phyloP scores from a whole-genome alignment of 148 eudicot genomes.

The Beta vulgaris region DNA sequence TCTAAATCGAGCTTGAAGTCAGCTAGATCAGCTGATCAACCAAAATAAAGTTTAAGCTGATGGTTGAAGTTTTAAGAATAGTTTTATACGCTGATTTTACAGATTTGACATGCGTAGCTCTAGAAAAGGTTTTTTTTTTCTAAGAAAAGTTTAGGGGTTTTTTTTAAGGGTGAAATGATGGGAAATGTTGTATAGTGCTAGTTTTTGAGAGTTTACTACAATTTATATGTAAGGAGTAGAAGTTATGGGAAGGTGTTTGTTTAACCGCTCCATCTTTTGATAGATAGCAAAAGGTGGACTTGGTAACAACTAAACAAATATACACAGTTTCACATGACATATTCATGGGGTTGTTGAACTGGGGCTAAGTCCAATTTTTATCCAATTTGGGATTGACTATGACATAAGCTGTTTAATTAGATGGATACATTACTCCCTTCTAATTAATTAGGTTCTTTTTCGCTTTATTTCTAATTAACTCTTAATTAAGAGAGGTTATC shows the following conservation, averaged over 20 bases:
- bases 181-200: neutral
- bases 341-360: slow-evolving; percentile 22
- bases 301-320: slow-evolving; percentile 38
- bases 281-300: slow-evolving; percentile 48
- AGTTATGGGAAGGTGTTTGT: slow-evolving; percentile 40
- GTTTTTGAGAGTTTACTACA: neutral
- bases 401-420: neutral
- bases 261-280: slow-evolving; percentile 66
- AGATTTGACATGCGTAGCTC: too few species aligned
- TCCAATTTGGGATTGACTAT: neutral
- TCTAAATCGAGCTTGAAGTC: too few species aligned
- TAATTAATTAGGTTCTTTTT: neutral
- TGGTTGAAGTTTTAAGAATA: too few species aligned
- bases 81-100: too few species aligned
- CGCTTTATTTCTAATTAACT: neutral
- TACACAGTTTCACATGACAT: slow-evolving; percentile 8
- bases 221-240: slow-evolving; percentile 9
- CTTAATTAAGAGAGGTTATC: slow-evolving; percentile 1
- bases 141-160: neutral
- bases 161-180: neutral
- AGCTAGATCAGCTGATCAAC: too few species aligned
- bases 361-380: neutral
- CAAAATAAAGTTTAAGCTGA: too few species aligned
- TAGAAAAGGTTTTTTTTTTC: slow-evolving; percentile 11
- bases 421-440: neutral